Evolutionary conservation across 2,329 filamentous ascomycete genomes (phyloP).

Genomic region (Colletotrichum shisoi): DNA sequence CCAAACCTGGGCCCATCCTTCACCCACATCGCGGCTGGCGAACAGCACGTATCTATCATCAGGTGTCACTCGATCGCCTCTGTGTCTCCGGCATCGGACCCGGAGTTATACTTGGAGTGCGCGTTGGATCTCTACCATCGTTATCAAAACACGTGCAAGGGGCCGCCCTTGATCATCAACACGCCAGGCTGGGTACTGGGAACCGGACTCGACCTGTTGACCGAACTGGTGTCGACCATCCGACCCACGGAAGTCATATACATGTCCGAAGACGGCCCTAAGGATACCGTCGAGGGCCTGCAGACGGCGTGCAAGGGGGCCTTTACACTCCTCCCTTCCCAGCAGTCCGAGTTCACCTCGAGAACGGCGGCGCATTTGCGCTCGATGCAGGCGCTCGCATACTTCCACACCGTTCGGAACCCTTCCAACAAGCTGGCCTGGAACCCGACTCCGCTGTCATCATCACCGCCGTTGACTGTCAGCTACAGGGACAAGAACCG

Average conservation of each 20-base stretch:
- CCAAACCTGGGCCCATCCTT: conserved; percentile 74
- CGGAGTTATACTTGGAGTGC: conserved; percentile 71
- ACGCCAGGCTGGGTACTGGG: conserved; percentile 78
- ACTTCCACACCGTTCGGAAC: conserved; percentile 65
- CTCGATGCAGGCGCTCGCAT: conserved; percentile 80
- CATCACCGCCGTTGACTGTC: conserved; percentile 67
- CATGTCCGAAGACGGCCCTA: conserved; percentile 70
- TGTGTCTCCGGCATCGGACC: conserved; percentile 70
- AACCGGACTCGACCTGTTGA: conserved; percentile 71
- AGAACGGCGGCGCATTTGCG: conserved; percentile 72
- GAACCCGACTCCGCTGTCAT: conserved; percentile 63
- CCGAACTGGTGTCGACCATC: conserved; percentile 62
- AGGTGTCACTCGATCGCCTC: conserved; percentile 73
- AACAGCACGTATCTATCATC: conserved; percentile 50
- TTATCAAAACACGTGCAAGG: conserved; percentile 57
- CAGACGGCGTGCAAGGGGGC: conserved; percentile 53
- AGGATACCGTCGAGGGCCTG: conserved; percentile 64
- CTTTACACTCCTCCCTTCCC: conserved; percentile 66
- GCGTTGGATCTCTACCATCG: conserved; percentile 67
- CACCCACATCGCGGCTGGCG: conserved; percentile 60
- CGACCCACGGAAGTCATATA: conserved; percentile 71
- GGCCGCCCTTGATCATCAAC: conserved; percentile 72
- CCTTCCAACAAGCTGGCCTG: conserved; percentile 52
- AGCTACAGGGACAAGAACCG: conserved; percentile 60
- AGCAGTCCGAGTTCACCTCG: conserved; percentile 62